phyloP scores from a whole-genome alignment of 257 asterid genomes.

The Leonotis leonurus region DNA sequence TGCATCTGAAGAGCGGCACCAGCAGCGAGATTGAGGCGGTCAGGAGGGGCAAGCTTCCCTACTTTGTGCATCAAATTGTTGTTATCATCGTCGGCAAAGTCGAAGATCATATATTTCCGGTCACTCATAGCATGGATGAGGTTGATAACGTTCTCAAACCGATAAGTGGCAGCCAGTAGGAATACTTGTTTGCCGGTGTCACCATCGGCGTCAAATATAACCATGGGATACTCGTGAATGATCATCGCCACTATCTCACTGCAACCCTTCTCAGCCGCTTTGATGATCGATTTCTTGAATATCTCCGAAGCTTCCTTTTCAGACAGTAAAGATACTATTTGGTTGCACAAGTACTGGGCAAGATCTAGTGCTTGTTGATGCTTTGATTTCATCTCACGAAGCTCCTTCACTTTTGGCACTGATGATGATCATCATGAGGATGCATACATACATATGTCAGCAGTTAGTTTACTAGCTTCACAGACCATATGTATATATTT shows the following conservation, averaged over 20 bases:
- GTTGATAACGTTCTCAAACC: conserved; percentile 13
- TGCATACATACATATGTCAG: too few species aligned
- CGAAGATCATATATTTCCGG: neutral
- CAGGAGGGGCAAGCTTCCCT: neutral
- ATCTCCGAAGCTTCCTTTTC: neutral
- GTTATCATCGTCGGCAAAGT: neutral
- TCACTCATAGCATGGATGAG: neutral
- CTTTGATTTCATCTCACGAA: neutral
- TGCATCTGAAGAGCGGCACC: conserved; percentile 23
- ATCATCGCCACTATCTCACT: conserved; percentile 10
- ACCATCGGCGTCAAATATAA: neutral
- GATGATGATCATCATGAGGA: neutral
- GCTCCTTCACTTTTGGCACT: neutral
- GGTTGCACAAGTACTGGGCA: neutral
- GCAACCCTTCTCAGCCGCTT: neutral
- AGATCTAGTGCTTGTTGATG: neutral
- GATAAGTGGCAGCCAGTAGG: neutral
- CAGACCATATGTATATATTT: neutral
- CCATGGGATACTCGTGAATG: neutral
- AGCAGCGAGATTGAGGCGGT: neutral
- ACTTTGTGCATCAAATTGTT: conserved; percentile 1
- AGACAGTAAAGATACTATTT: neutral
- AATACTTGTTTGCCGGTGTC: neutral
- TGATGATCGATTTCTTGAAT: neutral
- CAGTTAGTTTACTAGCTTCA: too few species aligned